Base-by-base conservation (phyloP, 1,284 basidiomycete genomes). In the Mycena citricolor region DNA sequence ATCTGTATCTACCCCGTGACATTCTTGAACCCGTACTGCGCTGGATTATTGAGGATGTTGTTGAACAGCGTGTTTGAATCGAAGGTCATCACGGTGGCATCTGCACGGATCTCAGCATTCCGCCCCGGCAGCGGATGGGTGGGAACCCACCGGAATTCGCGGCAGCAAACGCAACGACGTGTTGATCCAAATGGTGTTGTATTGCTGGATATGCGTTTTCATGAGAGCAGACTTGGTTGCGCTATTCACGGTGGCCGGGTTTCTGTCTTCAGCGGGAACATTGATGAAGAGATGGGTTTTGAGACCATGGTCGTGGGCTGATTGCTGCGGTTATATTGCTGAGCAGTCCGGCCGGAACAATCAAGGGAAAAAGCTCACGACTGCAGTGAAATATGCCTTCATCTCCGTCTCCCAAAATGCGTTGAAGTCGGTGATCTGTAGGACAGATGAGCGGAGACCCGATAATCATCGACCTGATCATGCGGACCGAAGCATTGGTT, bases 381-480 rank as follows among this genome's bases (percentile, higher is more conserved):
- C 74, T 12, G 74, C 72, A n/a, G 59, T 55, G 56, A 80, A 79
- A 59, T 77, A 74, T 4, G 75, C 69, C 4, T 54, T 49, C 69
- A 78, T 76, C 53, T 79, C 76, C 14, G 45, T 54, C 32, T 71
- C 67, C 72, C 74, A 79, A 56, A 79, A 79, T 4, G 67, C 66
- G 16, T 59, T 52, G 48, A 72, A 76, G 56, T 76, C 65, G 1
- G 68, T 65, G 32, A 77, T 75, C 74, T 77, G 43, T 14, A 34
- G 14, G 13, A 21, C 21, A 4, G 14, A 32, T 17, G 22, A n/a
- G 19, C 17, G 39, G 14, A 24, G 24, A 21, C 35, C 22, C 36
- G 30, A 21, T n/a, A 40, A 4, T 8, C 10, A 20, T 23, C 23
- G 11, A n/a, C 44, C 34, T 31, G 23, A 20, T 22, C 17, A 36